Evolutionary conservation across 2,329 filamentous ascomycete species (phyloP).

Genomic region (Scytalidium sp.): DNA sequence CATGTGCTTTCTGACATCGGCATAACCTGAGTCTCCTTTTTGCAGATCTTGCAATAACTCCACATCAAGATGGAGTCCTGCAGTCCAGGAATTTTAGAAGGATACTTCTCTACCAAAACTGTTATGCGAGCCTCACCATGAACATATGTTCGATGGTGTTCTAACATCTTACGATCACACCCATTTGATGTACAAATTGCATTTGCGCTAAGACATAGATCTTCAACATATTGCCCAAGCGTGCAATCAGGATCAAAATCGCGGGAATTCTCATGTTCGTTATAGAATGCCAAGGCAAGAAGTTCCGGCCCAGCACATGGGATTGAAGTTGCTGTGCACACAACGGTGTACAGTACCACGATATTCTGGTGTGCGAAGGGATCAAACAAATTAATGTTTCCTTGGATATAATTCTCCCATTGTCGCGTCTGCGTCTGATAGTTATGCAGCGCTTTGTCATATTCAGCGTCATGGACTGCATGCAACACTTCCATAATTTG

Average conservation of each 20-base stretch:
- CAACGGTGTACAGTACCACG: constrained; percentile 87
- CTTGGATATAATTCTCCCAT: constrained; percentile 93
- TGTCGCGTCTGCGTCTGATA: constrained; percentile 93
- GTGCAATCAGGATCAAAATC: constrained; percentile 82
- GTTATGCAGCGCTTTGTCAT: constrained; percentile 89
- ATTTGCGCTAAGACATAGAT: constrained; percentile 74
- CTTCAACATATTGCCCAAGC: constrained; percentile 91
- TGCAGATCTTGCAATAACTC: constrained; percentile 92
- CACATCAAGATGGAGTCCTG: constrained; percentile 89
- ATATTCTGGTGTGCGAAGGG: constrained; percentile 96
- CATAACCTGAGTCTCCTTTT: constrained; percentile 83
- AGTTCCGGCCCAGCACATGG: constrained; percentile 89
- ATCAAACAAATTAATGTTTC: constrained; percentile 86
- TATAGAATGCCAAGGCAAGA: constrained; percentile 90
- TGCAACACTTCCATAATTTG: constrained; percentile 92
- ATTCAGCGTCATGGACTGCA: constrained; percentile 94
- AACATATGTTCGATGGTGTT: constrained; percentile 95
- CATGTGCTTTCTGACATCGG: constrained; percentile 93
- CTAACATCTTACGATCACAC: constrained; percentile 83
- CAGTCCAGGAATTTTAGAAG: constrained; percentile 61
- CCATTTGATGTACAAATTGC: constrained; percentile 78
- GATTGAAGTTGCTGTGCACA: constrained; percentile 90
- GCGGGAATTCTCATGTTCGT: constrained; percentile 72
- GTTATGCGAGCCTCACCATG: constrained; percentile 94
- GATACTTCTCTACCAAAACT: constrained; percentile 78